Base-by-base conservation (phyloP, 1,139 yeast genomes). In the Saccharomyces hybrid region DNA sequence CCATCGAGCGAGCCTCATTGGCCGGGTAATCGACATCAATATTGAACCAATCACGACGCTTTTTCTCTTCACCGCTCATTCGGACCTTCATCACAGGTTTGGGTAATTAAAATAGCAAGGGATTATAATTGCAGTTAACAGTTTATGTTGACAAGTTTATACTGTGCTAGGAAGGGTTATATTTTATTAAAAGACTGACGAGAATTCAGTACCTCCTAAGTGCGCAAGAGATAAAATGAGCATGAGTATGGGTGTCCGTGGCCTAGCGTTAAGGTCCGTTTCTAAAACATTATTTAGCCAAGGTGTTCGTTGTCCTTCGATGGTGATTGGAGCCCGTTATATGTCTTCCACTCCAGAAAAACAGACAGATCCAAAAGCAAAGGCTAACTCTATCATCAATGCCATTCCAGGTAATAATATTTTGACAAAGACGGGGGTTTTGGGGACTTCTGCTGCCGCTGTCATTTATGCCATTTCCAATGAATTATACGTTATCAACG, bases 401-500 rank as follows among this genome's bases (percentile, higher is more conserved):
- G 89, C 97, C 63, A 78, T 93, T 67, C 99, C 99, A 73, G 97
- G 97, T 73, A 86, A 83, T 83, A 83, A 82, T 69, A 78, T 83
- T 66, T 75, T 93, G 66, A 82, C 97, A 64, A 93, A 93, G 82
- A 90, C 97, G 62, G 97, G 97, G 70, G 81, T 91, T 70, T 79
- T 93, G 71, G 97, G 97, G 68, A 90, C 99, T 58, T 82, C 91
- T 60, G 84, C 97, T 56, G 98, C 97, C 58, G 97, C 96, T 57
- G 85, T 96, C 61, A 75, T 91, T 64, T 93, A 90, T 76, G 97
- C 97, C 64, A 84, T 95, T 70, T 87, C 97, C 68, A 89, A 88
- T 76, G 96, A 90, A 74, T 80, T 93, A 65, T 85, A 91, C 74
- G 89, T 93, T 63, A 80, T 93, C 69, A 95, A 93, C 76, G 97